Percentiles rank a stretch among this genome's conserved stretches.
Conservation (phyloP, 306 rosid genomes). For the Sesbania bispinosa region DNA sequence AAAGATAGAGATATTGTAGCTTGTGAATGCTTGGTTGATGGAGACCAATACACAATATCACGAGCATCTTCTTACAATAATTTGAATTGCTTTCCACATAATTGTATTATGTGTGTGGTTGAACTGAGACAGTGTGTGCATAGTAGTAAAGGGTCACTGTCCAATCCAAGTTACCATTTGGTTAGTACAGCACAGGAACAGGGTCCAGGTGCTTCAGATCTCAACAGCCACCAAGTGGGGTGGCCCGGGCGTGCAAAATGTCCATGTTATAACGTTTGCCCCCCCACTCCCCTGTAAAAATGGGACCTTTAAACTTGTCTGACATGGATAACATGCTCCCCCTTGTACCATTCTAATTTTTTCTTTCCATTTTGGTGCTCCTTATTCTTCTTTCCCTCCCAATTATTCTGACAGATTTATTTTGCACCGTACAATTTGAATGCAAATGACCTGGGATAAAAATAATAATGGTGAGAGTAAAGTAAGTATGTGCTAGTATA, state of each 20-base stretch:
- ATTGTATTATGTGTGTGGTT: too few species aligned
- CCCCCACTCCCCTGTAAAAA: neutral
- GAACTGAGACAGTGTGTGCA: neutral
- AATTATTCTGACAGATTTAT: neutral
- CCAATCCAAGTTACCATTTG: neutral
- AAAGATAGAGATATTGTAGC: conserved; percentile 9
- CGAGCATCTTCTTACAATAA: conserved; percentile 15
- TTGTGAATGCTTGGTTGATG: neutral
- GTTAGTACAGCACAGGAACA: neutral
- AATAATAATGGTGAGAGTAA: neutral
- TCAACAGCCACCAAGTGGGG: neutral
- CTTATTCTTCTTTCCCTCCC: neutral
- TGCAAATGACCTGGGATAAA: neutral
- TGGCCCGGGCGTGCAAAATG: conserved; percentile 27
- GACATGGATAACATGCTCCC: neutral
- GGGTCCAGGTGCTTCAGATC: conserved; percentile 23
- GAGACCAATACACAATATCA: neutral
- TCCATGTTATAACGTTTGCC: conserved; percentile 24
- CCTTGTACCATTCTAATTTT: neutral
- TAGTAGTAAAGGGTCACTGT: neutral
- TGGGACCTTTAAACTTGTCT: neutral
- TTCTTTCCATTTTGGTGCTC: neutral
- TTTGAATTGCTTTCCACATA: too few species aligned
- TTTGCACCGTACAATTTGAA: neutral
- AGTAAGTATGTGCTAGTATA: neutral